Percentiles rank a stretch among this genome's conserved stretches.
Evolutionary conservation across 768 basidiomycete genomes (phyloP).

Genomic region (Boletus huronensis): DNA sequence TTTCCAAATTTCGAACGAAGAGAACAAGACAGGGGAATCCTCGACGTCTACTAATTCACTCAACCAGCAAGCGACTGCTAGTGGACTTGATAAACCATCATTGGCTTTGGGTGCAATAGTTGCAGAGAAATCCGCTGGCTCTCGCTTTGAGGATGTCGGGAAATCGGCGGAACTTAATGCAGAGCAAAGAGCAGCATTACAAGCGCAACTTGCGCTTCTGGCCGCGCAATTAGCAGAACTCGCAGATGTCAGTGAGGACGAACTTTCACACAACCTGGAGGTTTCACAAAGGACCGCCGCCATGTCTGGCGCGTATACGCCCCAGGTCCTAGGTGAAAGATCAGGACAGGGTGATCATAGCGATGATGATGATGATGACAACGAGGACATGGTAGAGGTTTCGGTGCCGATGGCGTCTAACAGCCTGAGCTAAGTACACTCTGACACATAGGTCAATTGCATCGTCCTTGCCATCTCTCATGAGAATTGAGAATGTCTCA

Average conservation of each 20-base stretch:
- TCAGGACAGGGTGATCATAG: constrained; percentile 8
- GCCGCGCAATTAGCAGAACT: constrained; percentile 72
- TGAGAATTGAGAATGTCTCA: background rate
- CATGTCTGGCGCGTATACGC: background rate
- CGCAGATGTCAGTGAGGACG: constrained; percentile 41
- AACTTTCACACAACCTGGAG: constrained; percentile 28
- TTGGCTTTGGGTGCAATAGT: background rate
- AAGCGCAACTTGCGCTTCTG: constrained; percentile 68
- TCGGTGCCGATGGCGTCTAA: constrained; percentile 20
- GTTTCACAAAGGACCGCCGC: background rate
- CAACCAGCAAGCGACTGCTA: background rate
- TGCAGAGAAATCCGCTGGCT: constrained; percentile 3
- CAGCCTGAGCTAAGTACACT: constrained; percentile 4
- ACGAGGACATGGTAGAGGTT: constrained; percentile 30
- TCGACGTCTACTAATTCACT: constrained; percentile 1
- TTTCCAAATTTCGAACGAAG: constrained; percentile 37
- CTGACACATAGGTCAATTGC: background rate
- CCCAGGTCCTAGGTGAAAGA: constrained; percentile 1
- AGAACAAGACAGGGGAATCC: constrained; percentile 15
- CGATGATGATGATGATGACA: constrained; percentile 18
- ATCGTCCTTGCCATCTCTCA: background rate
- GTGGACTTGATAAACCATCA: constrained; percentile 6
- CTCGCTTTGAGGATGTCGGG: constrained; percentile 3
- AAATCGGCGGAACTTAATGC: constrained; percentile 31
- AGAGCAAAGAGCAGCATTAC: constrained; percentile 60